These are phyloP conservation scores for Iodosphaeria phyllophila DNA, from an alignment of 2,329 filamentous ascomycete genomes.

Conservation along the genomic window DNA sequence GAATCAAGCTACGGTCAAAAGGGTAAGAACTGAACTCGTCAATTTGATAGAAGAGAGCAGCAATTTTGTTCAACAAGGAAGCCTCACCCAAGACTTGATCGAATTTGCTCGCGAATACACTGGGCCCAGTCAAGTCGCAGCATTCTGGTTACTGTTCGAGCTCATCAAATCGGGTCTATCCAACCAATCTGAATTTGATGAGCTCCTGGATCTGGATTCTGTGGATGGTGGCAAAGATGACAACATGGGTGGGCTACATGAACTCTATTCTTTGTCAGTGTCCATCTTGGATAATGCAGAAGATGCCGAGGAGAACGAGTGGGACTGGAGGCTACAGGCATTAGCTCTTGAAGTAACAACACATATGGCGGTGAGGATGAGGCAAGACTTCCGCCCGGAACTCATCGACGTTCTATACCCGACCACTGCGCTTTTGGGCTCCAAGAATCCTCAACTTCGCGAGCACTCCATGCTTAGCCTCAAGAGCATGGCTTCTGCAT, in stretches of 20 bases:
- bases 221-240: slow-evolving; percentile 18
- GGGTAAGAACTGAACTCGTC: slow-evolving; percentile 36
- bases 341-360: slow-evolving; percentile 68
- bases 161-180: slow-evolving; percentile 41
- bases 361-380: slow-evolving; percentile 50
- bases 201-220: slow-evolving; percentile 42
- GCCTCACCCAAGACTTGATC: slow-evolving; percentile 46
- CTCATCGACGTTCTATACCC: slow-evolving; percentile 86
- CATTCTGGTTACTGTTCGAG: slow-evolving; percentile 66
- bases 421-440: slow-evolving; percentile 73
- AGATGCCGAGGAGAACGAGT: slow-evolving; percentile 25
- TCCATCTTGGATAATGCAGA: slow-evolving; percentile 39
- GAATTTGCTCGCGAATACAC: slow-evolving; percentile 38
- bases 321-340: slow-evolving; percentile 57
- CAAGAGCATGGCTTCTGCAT: slow-evolving; percentile 59
- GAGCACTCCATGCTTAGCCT: slow-evolving; percentile 69
- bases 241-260: slow-evolving; percentile 31
- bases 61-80: slow-evolving; percentile 36
- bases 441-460: slow-evolving; percentile 46
- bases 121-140: slow-evolving; percentile 42
- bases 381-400: slow-evolving; percentile 57
- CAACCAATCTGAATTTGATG: slow-evolving; percentile 36
- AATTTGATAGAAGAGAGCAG: slow-evolving; percentile 38
- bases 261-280: slow-evolving; percentile 53
- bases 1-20: slow-evolving; percentile 44